Conservation (phyloP, 2,329 filamentous ascomycete species). For the Rutstroemia sydowiana region DNA sequence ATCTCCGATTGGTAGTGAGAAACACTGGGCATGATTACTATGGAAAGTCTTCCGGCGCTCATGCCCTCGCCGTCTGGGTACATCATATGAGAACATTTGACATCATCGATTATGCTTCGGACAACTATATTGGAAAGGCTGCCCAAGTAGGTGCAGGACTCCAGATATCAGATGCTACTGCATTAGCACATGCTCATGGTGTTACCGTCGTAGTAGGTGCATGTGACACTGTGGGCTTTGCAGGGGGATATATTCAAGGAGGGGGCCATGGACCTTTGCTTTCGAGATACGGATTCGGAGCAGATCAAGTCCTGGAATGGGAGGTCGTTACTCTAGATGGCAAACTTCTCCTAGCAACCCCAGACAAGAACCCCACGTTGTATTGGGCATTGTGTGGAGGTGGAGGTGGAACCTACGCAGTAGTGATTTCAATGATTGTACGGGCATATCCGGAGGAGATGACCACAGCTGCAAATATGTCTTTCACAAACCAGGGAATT, state of each 20-base stretch:
- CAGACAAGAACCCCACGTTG: slow-evolving; percentile 43
- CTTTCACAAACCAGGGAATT: slow-evolving; percentile 30
- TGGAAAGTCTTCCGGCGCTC: slow-evolving; percentile 56
- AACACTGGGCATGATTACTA: slow-evolving; percentile 52
- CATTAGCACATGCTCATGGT: slow-evolving; percentile 34
- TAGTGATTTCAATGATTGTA: slow-evolving; percentile 48
- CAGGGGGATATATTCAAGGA: slow-evolving; percentile 53
- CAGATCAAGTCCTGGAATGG: slow-evolving; percentile 50
- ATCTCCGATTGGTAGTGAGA: slow-evolving; percentile 40
- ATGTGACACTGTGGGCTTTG: slow-evolving; percentile 48
- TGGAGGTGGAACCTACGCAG: slow-evolving; percentile 50
- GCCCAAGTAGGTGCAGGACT: slow-evolving; percentile 49
- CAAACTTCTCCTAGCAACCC: slow-evolving; percentile 40
- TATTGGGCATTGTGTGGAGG: slow-evolving; percentile 59
- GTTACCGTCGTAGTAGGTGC: slow-evolving; percentile 45
- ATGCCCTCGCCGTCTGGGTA: slow-evolving; percentile 49
- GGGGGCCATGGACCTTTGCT: slow-evolving; percentile 50
- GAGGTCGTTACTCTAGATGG: slow-evolving; percentile 49
- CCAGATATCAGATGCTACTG: slow-evolving; percentile 39
- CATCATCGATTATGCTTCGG: slow-evolving; percentile 34
- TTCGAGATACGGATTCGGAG: slow-evolving; percentile 48
- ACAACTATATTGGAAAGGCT: slow-evolving; percentile 42
- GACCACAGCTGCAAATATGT: slow-evolving; percentile 38
- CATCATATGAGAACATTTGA: slow-evolving; percentile 44
- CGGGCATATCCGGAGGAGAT: slow-evolving; percentile 40